Percentiles rank a stretch among this genome's conserved stretches.
Evolutionary conservation across 148 eudicot species (phyloP).

Genomic region (Cornus suecica): DNA sequence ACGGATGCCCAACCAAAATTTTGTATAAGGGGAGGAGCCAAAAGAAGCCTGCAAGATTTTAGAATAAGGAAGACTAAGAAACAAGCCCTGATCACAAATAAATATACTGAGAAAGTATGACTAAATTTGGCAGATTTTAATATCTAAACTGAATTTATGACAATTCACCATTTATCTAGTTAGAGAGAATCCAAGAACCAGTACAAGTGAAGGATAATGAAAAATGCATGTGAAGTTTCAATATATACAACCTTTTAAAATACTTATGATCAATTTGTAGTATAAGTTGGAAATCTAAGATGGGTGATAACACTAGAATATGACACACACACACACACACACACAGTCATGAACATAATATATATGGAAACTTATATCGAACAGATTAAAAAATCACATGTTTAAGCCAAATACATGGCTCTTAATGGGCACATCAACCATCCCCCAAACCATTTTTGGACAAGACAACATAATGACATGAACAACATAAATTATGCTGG

Average conservation of each 20-base stretch:
- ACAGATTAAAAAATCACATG: too few species aligned
- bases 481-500: too few species aligned
- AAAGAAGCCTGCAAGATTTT: slow-evolving; percentile 62
- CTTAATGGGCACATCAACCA: too few species aligned
- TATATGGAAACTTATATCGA: too few species aligned
- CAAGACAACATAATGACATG: too few species aligned
- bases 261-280: background rate
- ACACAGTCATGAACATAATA: too few species aligned
- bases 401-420: too few species aligned
- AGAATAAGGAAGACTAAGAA: slow-evolving; percentile 11
- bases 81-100: slow-evolving; percentile 1
- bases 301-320: background rate
- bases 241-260: background rate
- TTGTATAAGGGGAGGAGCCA: slow-evolving; percentile 95
- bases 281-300: background rate
- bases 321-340: too few species aligned
- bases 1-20: slow-evolving; percentile 97
- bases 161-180: background rate
- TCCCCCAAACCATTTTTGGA: too few species aligned
- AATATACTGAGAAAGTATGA: background rate
- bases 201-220: background rate
- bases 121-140: background rate
- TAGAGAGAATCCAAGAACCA: background rate
- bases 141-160: too few species aligned
- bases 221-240: background rate